Percentiles rank a stretch among this genome's conserved stretches.
Evolutionary conservation across 164 flowering plant genomes (phyloP).

Genomic region (Protea cynaroides): DNA sequence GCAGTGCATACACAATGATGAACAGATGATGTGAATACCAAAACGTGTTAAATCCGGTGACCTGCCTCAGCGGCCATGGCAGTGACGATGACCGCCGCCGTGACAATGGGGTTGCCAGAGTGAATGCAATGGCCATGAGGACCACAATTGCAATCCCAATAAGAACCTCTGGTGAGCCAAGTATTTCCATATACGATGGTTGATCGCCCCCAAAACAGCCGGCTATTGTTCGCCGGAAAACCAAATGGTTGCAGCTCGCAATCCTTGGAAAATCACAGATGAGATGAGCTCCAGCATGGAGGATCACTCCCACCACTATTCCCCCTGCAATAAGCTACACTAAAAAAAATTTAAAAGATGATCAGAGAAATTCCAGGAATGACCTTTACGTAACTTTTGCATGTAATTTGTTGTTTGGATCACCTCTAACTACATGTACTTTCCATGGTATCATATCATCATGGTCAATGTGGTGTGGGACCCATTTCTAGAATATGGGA

Average conservation of each 20-base stretch:
- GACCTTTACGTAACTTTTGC: background rate
- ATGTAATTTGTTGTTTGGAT: too few relatives aligned
- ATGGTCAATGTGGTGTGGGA: too few relatives aligned
- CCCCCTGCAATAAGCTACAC: conserved; percentile 51
- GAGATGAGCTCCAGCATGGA: conserved; percentile 47
- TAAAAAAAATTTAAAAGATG: background rate
- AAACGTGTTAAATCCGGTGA: conserved; percentile 44
- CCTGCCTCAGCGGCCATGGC: conserved; percentile 26
- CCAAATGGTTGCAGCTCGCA: conserved; percentile 13
- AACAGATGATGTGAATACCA: conserved; percentile 59
- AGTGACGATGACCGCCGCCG: conserved; percentile 28
- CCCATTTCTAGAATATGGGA: too few relatives aligned
- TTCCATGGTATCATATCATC: too few relatives aligned
- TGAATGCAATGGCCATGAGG: conserved; percentile 41
- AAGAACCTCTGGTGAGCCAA: conserved; percentile 37
- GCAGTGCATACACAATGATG: conserved; percentile 40
- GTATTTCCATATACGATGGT: conserved; percentile 38
- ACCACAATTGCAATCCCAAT: conserved; percentile 46
- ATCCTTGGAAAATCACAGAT: conserved; percentile 54
- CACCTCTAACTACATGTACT: too few relatives aligned
- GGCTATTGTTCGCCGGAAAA: conserved; percentile 35
- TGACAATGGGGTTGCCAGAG: conserved; percentile 33
- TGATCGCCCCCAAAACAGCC: conserved; percentile 31
- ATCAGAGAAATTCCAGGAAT: background rate
- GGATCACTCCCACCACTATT: conserved; percentile 45